These are phyloP conservation scores for Conringia planisiliqua DNA, from an alignment of 345 rosid genomes.

Conservation along the genomic window DNA sequence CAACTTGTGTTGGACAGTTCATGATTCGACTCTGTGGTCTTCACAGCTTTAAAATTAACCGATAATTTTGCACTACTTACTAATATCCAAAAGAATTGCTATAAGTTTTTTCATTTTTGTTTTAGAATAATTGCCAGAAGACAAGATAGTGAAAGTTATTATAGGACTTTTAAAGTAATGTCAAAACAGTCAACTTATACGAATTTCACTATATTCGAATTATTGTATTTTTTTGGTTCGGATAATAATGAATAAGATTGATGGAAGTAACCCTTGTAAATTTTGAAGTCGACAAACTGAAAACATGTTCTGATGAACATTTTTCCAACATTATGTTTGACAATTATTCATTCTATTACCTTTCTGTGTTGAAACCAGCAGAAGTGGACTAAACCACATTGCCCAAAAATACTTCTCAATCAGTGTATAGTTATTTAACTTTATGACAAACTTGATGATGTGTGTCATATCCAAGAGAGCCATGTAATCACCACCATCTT, in stretches of 20 bases:
- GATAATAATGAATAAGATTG: background rate
- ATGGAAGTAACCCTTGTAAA: background rate
- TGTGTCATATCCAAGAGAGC: background rate
- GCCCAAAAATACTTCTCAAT: background rate
- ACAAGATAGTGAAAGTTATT: background rate
- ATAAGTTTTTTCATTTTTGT: background rate
- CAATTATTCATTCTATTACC: background rate
- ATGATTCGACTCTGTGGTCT: background rate
- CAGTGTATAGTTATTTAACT: background rate
- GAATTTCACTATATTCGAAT: background rate
- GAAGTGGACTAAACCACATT: background rate
- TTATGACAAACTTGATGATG: background rate
- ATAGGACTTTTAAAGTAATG: background rate
- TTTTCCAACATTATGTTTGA: background rate
- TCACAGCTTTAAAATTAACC: conserved; percentile 2
- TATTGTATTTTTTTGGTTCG: background rate
- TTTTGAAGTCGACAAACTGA: background rate
- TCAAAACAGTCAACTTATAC: background rate
- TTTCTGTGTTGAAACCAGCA: background rate
- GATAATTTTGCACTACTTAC: background rate
- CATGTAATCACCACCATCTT: conserved; percentile 2
- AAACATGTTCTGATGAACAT: background rate
- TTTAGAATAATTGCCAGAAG: background rate
- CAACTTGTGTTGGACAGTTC: conserved; percentile 11
- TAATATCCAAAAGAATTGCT: background rate